Percentiles rank a stretch among this genome's conserved stretches.
phyloP scores from a whole-genome alignment of 2,329 filamentous ascomycete species.

The Diaporthe capsici region DNA sequence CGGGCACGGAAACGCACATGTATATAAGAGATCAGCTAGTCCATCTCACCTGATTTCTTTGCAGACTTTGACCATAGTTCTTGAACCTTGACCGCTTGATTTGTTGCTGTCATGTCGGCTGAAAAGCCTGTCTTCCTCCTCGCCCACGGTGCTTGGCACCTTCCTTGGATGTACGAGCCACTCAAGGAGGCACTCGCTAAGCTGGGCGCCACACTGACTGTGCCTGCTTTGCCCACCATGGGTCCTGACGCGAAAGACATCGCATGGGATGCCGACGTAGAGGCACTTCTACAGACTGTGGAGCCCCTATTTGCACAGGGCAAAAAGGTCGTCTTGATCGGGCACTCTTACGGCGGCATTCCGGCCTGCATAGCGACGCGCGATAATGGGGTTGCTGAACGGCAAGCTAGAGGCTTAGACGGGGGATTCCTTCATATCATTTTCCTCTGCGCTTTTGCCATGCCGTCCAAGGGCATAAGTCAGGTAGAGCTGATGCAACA shows the following conservation, averaged over 20 bases:
- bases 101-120: not conserved
- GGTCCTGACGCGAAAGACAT: not conserved
- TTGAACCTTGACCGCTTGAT: not conserved
- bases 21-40: not conserved
- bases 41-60: not conserved
- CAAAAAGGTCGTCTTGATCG: not conserved
- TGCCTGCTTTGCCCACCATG: not conserved
- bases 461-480: not conserved
- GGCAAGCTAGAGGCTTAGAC: not conserved
- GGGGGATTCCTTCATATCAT: not conserved
- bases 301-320: not conserved
- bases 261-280: slow-evolving; percentile 6
- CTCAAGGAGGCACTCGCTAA: not conserved
- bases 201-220: not conserved
- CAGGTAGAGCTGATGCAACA: not conserved
- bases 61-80: not conserved
- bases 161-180: not conserved
- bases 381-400: not conserved
- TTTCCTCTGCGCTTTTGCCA: not conserved
- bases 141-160: slow-evolving; percentile 13
- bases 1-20: not conserved
- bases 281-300: not conserved
- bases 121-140: not conserved
- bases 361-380: not conserved
- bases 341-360: slow-evolving; percentile 27